Conservation (phyloP, 2,329 filamentous ascomycete species). For the Apiospora saccharicola region DNA sequence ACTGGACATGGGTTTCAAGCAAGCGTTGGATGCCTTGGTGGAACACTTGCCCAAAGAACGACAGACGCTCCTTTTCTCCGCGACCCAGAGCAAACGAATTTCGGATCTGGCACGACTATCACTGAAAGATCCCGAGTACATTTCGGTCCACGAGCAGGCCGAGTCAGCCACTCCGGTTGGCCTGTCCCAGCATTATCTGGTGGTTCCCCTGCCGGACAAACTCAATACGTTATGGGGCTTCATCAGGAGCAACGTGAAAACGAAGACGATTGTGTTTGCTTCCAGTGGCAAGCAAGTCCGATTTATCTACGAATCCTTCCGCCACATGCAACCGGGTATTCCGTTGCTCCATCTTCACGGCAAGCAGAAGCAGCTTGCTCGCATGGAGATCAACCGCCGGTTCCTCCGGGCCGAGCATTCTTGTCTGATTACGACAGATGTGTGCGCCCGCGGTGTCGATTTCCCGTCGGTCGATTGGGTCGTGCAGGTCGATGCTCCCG, state of each 20-base stretch:
- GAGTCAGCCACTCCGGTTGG: slow-evolving; percentile 80
- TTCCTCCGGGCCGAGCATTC: slow-evolving; percentile 84
- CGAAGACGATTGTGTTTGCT: slow-evolving; percentile 94
- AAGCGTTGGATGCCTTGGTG: slow-evolving; percentile 88
- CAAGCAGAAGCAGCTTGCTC: slow-evolving; percentile 88
- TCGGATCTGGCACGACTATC: slow-evolving; percentile 90
- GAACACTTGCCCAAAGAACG: slow-evolving; percentile 86
- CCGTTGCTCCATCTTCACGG: slow-evolving; percentile 92
- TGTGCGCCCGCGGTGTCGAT: slow-evolving; percentile 91
- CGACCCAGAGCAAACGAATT: slow-evolving; percentile 93
- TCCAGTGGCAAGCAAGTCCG: slow-evolving; percentile 96
- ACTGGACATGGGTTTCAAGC: slow-evolving; percentile 96
- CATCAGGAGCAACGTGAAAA: slow-evolving; percentile 87
- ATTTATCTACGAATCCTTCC: slow-evolving; percentile 92
- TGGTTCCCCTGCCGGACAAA: slow-evolving; percentile 87
- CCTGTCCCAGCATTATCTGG: slow-evolving; percentile 89
- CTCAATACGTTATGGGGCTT: slow-evolving; percentile 93
- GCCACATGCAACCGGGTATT: slow-evolving; percentile 93
- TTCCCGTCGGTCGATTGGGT: slow-evolving; percentile 99
- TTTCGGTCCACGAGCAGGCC: slow-evolving; percentile 89
- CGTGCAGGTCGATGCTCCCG: slow-evolving; percentile 96
- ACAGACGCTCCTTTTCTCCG: slow-evolving; percentile 94
- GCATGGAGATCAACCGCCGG: slow-evolving; percentile 84
- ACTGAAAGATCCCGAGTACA: slow-evolving; percentile 90
- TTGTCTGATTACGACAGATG: slow-evolving; percentile 94